Evolutionary conservation across 1,139 yeast species (phyloP), one percentile per base, ranked within the genome.

Genomic region (Debaryomyces nepalensis): DNA sequence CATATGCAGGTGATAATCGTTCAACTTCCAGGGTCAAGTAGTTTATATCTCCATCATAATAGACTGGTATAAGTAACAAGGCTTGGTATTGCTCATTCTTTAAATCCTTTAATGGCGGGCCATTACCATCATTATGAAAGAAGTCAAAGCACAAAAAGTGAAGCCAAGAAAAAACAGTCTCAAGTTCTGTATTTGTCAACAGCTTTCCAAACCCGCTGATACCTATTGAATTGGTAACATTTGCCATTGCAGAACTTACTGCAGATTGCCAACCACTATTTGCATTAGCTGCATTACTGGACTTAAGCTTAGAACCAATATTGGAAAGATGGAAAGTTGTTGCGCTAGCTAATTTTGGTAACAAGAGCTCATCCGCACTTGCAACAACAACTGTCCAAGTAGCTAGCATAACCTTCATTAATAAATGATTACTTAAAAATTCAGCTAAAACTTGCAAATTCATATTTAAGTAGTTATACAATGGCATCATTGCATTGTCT

Each of bases 101-200:
- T 54, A 88, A 65, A 8, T 78, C 80, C 48, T 77, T 82, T 31
- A 87, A 57, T 0, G 90, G 78, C 0, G 95, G 95, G 0, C 96
- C 96, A 39, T 84, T 85, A 0, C 96, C 96, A 43, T 79, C 83
- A 55, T 87, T 84, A 57, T 88, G 82, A 64, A 89, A 88, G 58
- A 87, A 88, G 46, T 82, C 89, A 41, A 79, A 64, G 47, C 84
- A 79, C 26, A 87, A 64, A 8, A 84, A 73, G 42, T 80, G 73
- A 16, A 87, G 61, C 96, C 96, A 89, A 1, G 79, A 73, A 49
- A 85, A 82, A 0, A 87, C 80, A 1, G 85, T 79, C 44, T 84
- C 90, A 32, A 86, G 68, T 57, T 89, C 96, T 32, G 66, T 68
- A 26, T 68, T 66, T 0, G 86, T 75, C 42, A 87, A 63, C 16